Evolutionary conservation across 345 rosid genomes (phyloP).

Genomic region (Pistacia vera): DNA sequence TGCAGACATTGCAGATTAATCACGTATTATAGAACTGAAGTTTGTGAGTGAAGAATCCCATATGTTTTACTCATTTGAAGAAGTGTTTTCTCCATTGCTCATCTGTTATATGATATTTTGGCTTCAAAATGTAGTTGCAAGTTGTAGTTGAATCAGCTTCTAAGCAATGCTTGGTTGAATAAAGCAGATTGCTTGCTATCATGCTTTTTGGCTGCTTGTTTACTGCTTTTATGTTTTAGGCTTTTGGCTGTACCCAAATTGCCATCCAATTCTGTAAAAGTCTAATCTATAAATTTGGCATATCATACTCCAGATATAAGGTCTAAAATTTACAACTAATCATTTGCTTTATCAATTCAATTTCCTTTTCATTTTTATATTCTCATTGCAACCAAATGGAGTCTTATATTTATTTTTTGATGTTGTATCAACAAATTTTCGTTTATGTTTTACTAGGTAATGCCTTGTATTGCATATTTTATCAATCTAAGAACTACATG

Average conservation of each 20-base stretch:
- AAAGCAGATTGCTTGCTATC: not conserved
- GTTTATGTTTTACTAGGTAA: not conserved
- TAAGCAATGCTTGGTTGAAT: not conserved
- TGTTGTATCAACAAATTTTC: not conserved
- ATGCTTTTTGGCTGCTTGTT: not conserved
- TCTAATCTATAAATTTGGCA: not conserved
- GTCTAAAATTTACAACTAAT: not conserved
- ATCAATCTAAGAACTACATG: not conserved
- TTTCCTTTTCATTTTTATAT: not conserved
- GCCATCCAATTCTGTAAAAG: not conserved
- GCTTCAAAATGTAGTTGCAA: not conserved
- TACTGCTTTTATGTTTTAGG: not conserved
- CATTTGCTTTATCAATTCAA: not conserved
- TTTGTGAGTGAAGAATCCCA: not conserved
- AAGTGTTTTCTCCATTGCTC: not conserved
- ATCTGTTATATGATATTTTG: too few species aligned
- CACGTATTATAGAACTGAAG: not conserved
- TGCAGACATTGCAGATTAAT: too few species aligned
- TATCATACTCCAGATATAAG: not conserved
- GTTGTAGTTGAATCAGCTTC: not conserved
- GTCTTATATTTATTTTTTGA: too few species aligned
- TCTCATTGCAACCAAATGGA: not conserved
- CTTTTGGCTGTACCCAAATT: not conserved
- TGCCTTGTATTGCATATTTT: not conserved
- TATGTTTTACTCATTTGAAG: too few species aligned